These are phyloP conservation scores for Begonia peltatifolia DNA, from an alignment of 306 rosid genomes.

Conservation along the genomic window DNA sequence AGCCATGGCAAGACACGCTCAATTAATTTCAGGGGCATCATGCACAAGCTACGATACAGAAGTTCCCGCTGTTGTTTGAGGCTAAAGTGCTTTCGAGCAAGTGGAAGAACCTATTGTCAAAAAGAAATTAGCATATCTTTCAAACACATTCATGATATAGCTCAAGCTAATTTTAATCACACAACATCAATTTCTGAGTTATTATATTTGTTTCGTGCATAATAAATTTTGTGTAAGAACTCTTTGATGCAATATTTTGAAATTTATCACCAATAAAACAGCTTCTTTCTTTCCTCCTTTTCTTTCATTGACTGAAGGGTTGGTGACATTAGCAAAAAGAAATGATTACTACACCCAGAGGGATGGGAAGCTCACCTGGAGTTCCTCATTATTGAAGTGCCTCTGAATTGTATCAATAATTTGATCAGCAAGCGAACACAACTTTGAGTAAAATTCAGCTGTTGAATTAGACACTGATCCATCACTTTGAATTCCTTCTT, in stretches of 20 bases:
- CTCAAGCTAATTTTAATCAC: too few species aligned
- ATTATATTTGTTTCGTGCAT: too few species aligned
- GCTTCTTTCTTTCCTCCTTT: too few species aligned
- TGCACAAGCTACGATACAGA: slow-evolving; percentile 79
- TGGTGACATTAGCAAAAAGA: too few species aligned
- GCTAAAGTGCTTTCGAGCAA: slow-evolving; percentile 87
- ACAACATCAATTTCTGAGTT: too few species aligned
- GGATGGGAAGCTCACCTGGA: slow-evolving; percentile 49
- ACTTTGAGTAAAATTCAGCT: slow-evolving; percentile 72
- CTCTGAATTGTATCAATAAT: slow-evolving; percentile 80
- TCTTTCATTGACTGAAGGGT: too few species aligned
- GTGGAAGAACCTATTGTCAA: slow-evolving; percentile 86
- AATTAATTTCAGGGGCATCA: slow-evolving; percentile 93
- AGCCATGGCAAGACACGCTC: slow-evolving; percentile 96
- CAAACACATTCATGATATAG: background rate
- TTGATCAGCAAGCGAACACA: slow-evolving; percentile 91
- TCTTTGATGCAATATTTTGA: too few species aligned
- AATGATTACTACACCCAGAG: slow-evolving; percentile 5
- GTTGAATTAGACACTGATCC: slow-evolving; percentile 64
- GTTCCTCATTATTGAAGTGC: slow-evolving; percentile 86
- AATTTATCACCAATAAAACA: too few species aligned
- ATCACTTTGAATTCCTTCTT: slow-evolving; percentile 71
- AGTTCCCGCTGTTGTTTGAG: slow-evolving; percentile 77
- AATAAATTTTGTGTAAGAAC: too few species aligned
- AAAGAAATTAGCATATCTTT: slow-evolving; percentile 9